phyloP scores from a whole-genome alignment of 2,329 filamentous ascomycete genomes.

The Chrysoporthe deuterocubensis region DNA sequence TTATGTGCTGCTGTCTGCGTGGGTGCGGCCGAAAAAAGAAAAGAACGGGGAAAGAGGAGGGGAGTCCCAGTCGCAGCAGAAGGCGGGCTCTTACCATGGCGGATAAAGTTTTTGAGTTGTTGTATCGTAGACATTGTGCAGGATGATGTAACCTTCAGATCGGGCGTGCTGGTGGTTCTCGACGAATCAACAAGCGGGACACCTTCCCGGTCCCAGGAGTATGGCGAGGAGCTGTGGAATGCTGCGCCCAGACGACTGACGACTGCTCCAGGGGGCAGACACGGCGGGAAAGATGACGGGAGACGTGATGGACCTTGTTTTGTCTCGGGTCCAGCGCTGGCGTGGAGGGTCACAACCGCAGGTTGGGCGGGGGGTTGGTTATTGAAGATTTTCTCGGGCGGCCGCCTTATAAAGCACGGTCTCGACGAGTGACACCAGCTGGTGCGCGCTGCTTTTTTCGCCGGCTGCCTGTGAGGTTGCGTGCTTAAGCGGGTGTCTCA shows the following conservation, averaged over 20 bases:
- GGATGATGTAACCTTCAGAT: constrained; percentile 22
- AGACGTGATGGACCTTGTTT: not conserved
- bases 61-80: constrained; percentile 14
- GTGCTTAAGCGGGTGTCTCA: not conserved
- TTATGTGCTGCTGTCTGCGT: not conserved
- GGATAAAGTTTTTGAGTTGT: constrained; percentile 97
- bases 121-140: constrained; percentile 74
- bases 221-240: constrained; percentile 10
- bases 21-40: not conserved
- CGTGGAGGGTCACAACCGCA: not conserved
- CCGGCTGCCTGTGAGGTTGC: not conserved
- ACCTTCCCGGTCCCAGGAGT: constrained; percentile 1
- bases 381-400: not conserved
- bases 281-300: not conserved
- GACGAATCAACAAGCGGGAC: not conserved
- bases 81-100: constrained; percentile 66
- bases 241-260: not conserved
- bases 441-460: not conserved
- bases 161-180: not conserved
- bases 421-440: not conserved
- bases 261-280: not conserved
- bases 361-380: not conserved
- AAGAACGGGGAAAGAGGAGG: not conserved
- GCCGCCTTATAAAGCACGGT: not conserved
- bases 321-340: not conserved